Conservation (phyloP, 176 grass and related monocot genomes). For the Chrysopogon serrulatus region DNA sequence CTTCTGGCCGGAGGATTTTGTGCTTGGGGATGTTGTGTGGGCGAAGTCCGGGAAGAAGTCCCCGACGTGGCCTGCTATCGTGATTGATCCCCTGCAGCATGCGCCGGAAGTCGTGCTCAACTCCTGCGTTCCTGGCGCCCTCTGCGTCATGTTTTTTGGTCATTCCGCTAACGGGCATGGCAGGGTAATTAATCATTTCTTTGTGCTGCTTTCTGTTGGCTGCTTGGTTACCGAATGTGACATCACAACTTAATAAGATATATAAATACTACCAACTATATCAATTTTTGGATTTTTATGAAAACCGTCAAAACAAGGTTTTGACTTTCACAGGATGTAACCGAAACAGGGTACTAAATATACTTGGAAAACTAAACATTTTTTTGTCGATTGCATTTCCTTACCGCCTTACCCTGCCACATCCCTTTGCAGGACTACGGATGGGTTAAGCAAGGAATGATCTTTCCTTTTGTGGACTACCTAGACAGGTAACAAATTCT, state of each 20-base stretch:
- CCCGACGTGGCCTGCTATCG: conserved; percentile 74
- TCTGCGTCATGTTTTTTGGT: conserved; percentile 91
- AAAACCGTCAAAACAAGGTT: not conserved
- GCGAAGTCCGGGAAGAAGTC: conserved; percentile 70
- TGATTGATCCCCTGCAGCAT: conserved; percentile 69
- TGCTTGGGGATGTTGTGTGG: conserved; percentile 81
- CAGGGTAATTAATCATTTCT: conserved; percentile 48
- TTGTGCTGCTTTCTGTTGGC: not conserved
- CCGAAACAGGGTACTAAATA: not conserved
- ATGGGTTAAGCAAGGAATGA: conserved; percentile 85
- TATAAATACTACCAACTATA: not conserved
- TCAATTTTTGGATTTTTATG: not conserved
- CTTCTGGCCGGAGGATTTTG: conserved; percentile 64
- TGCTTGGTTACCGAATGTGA: not conserved
- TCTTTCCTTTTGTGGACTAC: conserved; percentile 82
- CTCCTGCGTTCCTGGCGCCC: conserved; percentile 65
- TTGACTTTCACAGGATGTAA: not conserved
- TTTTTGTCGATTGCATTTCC: not conserved
- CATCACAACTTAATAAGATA: not conserved
- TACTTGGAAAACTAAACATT: not conserved
- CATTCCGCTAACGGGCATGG: conserved; percentile 39
- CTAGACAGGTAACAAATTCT: conserved; percentile 56
- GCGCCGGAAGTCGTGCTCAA: conserved; percentile 72
- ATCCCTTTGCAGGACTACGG: conserved; percentile 65
- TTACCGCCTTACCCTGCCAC: not conserved